A percentile compares a stretch with the other conserved stretches of the same genome.
Conservation (phyloP, 1,284 basidiomycete genomes). For the Ganoderma multipileum region DNA sequence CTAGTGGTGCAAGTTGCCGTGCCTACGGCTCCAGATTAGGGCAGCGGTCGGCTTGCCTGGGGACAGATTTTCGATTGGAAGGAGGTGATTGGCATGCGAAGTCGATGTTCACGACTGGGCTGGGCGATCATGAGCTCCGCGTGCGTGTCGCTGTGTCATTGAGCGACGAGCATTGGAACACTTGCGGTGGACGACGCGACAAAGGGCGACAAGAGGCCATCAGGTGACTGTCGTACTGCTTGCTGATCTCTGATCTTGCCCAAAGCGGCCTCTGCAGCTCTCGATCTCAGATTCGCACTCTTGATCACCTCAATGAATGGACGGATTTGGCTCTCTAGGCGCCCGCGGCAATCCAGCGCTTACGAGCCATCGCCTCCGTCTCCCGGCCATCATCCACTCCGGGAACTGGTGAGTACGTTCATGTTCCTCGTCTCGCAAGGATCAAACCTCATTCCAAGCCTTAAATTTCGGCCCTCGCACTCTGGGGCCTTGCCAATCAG, state of each 20-base stretch:
- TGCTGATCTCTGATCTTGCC: slow-evolving; percentile 24
- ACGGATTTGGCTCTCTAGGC: background rate
- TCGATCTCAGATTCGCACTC: slow-evolving; percentile 23
- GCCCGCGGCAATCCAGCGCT: background rate
- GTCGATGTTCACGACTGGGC: slow-evolving; percentile 11
- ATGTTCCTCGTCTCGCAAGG: background rate
- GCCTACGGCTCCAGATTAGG: slow-evolving; percentile 11
- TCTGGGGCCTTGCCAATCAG: slow-evolving; percentile 10
- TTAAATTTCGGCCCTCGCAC: background rate
- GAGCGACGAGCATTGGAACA: slow-evolving; percentile 10
- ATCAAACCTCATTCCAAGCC: background rate
- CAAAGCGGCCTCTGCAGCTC: slow-evolving; percentile 3
- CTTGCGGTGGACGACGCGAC: slow-evolving; percentile 15
- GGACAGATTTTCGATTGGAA: slow-evolving; percentile 10
- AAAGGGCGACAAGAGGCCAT: slow-evolving; percentile 20
- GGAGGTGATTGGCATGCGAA: slow-evolving; percentile 5
- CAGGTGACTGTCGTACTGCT: slow-evolving; percentile 28
- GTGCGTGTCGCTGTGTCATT: slow-evolving; percentile 10
- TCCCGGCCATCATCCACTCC: background rate
- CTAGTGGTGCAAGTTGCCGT: slow-evolving; percentile 7
- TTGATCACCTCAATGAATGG: background rate
- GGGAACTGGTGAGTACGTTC: background rate
- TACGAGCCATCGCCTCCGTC: background rate
- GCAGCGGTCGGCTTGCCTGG: background rate
- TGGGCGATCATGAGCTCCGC: slow-evolving; percentile 14